Percentiles rank a stretch among this genome's conserved stretches.
Evolutionary conservation across 192 early-diverging fungal genomes (phyloP).

Genomic region (Rhizophagus sp.): DNA sequence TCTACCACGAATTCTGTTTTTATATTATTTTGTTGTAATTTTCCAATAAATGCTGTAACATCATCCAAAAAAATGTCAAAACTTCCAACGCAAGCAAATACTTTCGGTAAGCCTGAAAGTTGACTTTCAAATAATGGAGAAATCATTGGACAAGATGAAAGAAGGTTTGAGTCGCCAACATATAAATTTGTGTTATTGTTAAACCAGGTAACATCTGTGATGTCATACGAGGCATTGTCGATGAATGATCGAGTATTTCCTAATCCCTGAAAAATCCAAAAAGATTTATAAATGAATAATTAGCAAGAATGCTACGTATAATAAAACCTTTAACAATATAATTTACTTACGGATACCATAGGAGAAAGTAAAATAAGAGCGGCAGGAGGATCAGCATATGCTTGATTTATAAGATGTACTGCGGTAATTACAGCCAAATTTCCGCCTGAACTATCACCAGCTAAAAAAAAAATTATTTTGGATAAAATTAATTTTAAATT

Average conservation of each 20-base stretch:
- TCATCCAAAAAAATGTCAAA: constrained; percentile 16
- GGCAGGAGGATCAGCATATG: background rate
- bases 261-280: background rate
- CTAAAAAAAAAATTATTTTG: background rate
- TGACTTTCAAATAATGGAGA: constrained; percentile 22
- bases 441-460: constrained; percentile 29
- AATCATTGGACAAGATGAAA: background rate
- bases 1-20: background rate
- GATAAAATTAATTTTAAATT: too few species aligned
- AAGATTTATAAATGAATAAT: too few species aligned
- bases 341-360: background rate
- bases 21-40: background rate
- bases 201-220: background rate
- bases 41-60: constrained; percentile 4
- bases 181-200: background rate
- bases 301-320: too few species aligned
- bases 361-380: constrained; percentile 13
- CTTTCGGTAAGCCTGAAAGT: constrained; percentile 1
- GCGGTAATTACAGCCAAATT: background rate
- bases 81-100: constrained; percentile 16
- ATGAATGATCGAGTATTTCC: background rate
- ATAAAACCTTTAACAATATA: background rate
- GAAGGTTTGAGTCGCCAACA: background rate
- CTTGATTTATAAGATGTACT: background rate
- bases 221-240: background rate